phyloP scores from a whole-genome alignment of 2,329 filamentous ascomycete species.

The Ophiostoma perfectum region DNA sequence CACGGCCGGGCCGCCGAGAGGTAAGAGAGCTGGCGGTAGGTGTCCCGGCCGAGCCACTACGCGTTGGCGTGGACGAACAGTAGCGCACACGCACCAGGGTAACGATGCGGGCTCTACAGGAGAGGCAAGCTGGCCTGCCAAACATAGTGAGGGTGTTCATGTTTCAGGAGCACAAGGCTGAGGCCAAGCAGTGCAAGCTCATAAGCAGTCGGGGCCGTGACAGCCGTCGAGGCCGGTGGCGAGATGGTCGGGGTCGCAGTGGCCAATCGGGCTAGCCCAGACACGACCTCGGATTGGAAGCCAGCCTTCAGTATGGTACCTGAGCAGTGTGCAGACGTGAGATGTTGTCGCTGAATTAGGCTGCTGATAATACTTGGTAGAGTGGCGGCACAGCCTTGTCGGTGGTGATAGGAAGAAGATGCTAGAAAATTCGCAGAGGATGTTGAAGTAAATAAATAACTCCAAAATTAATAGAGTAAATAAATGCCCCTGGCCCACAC shows the following conservation, averaged over 20 bases:
- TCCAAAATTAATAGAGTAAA: not conserved
- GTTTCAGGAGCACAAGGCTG: not conserved
- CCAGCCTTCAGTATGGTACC: not conserved
- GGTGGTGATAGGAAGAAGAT: not conserved
- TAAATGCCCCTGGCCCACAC: not conserved
- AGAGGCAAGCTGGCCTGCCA: conserved; percentile 17
- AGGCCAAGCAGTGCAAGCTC: not conserved
- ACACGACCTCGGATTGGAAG: not conserved
- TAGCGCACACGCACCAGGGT: not conserved
- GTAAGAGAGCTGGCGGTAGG: not conserved
- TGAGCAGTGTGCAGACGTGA: not conserved
- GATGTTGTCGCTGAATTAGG: not conserved
- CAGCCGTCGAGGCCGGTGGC: not conserved
- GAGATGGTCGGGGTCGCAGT: not conserved
- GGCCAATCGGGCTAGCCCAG: not conserved
- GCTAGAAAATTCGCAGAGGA: conserved; percentile 3
- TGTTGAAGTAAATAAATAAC: not conserved
- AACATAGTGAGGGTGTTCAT: conserved; percentile 12
- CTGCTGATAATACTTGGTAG: not conserved
- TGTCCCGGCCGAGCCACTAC: not conserved
- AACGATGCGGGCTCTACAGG: conserved; percentile 9
- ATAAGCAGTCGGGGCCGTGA: no score
- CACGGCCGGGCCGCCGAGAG: conserved; percentile 14
- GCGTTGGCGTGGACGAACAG: not conserved
- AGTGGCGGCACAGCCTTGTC: conserved; percentile 5